phyloP scores from a whole-genome alignment of 2,329 filamentous ascomycete genomes.

The Verticillium nonalfalfae region DNA sequence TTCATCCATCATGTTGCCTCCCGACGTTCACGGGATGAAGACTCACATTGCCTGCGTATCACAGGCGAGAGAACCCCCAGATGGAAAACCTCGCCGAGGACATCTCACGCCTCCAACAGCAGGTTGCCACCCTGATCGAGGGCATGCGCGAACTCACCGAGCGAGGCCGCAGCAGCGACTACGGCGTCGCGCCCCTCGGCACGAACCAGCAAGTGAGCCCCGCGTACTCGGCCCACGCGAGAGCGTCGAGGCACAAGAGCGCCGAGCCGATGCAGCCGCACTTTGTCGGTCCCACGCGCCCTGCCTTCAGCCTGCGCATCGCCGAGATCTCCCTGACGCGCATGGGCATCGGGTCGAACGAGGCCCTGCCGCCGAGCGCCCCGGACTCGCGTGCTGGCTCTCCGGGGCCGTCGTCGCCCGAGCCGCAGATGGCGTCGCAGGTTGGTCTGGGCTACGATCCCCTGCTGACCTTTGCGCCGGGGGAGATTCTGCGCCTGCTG shows the following conservation, averaged over 20 bases:
- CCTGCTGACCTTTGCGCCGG: constrained; percentile 4
- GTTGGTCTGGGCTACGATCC: constrained; percentile 8
- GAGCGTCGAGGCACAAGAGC: constrained; percentile 2
- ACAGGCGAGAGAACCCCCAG: background rate
- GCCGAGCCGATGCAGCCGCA: constrained; percentile 22
- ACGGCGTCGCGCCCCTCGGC: background rate
- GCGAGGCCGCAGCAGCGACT: constrained; percentile 6
- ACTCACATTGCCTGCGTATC: background rate
- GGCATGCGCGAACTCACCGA: constrained; percentile 20
- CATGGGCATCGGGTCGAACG: constrained; percentile 24
- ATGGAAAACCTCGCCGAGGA: constrained; percentile 19
- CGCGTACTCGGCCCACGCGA: constrained; percentile 2
- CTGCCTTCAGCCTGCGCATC: constrained; percentile 26
- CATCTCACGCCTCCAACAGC: constrained; percentile 19
- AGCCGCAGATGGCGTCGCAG: constrained; percentile 1
- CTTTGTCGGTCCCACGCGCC: constrained; percentile 28
- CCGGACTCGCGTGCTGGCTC: constrained; percentile 13
- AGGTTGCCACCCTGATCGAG: constrained; percentile 20
- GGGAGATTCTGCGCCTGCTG: constrained; percentile 24
- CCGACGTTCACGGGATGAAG: background rate
- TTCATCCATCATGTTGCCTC: too few relatives aligned
- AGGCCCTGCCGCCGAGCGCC: constrained; percentile 17
- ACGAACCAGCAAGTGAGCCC: constrained; percentile 5
- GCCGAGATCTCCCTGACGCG: constrained; percentile 26
- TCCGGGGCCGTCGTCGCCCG: constrained; percentile 1